Evolutionary conservation across 441 rosid genomes (phyloP), one percentile per base, ranked within the genome.

Genomic region (Gossypium armourianum): DNA sequence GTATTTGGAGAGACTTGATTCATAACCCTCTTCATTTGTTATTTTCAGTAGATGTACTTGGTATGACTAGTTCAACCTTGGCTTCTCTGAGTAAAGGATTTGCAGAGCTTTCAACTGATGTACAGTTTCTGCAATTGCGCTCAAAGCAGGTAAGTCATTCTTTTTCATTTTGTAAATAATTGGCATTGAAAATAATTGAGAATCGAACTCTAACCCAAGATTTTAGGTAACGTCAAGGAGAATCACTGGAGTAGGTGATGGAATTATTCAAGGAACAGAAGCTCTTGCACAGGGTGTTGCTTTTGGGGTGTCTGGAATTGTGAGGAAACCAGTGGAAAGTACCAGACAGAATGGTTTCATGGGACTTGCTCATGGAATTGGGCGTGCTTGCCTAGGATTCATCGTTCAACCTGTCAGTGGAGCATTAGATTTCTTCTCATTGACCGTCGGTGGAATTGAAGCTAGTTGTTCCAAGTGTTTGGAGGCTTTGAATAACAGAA

Each of bases 211-310:
- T 71, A 56, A 56, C 58, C 17, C 60, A 62, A 70, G 32, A 82
- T 28, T 21, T 60, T 87, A 95, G 99, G 96, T 90, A 32, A 78
- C 90, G 74, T 95, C 97, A 77, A 89, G 99, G 86, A 88, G 86
- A 84, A 89, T 95, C 82, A 91, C 95, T 59, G 99, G 99, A 60
- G 91, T 95, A 57, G 91, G 97, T 73, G 97, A 95, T 82, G 99
- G 95, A 76, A 78, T 95, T 74, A 79, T 95, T 77, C 96, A 84
- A 87, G 99, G 99, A 73, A 88, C 98, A 56, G 99, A 95, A 86
- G 99, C 99, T 80, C 78, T 95, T 69, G 99, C 99, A 45, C 99
- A 95, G 80, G 97, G 97, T 82, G 77, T 95, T 84, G 99, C 97
- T 79, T 95, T 95, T 78, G 99, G 97, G 77, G 90, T 95, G 43